Conservation (phyloP, 352 stramenopile species). For the Plasmopara viticola region DNA sequence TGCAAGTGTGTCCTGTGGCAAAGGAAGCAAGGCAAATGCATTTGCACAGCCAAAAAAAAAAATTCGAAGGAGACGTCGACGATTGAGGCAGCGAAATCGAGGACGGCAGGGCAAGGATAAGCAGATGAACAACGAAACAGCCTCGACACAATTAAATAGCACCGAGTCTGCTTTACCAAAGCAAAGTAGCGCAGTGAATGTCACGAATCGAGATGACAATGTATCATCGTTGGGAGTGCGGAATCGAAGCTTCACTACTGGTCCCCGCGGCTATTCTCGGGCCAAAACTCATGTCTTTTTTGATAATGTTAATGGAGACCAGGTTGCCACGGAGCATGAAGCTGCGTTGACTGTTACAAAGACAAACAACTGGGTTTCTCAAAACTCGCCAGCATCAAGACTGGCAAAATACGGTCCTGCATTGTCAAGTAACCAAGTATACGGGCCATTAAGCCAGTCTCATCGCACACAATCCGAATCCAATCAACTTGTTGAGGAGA, state of each 20-base stretch:
- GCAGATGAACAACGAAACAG: constrained; percentile 4
- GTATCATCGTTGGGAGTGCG: constrained; percentile 1
- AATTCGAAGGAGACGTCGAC: constrained; percentile 18
- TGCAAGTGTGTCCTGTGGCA: constrained; percentile 4
- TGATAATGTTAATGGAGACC: constrained; percentile 27
- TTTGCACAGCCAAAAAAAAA: constrained; percentile 8
- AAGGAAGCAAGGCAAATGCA: constrained; percentile 11
- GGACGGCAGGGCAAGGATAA: constrained; percentile 9
- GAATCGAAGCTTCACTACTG: background rate
- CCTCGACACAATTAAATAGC: background rate
- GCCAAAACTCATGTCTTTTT: constrained; percentile 37
- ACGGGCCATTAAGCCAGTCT: background rate
- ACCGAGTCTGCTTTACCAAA: background rate
- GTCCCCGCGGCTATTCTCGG: constrained; percentile 12
- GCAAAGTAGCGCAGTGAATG: background rate
- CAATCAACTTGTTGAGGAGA: background rate
- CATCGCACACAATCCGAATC: background rate
- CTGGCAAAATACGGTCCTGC: constrained; percentile 58
- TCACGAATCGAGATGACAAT: constrained; percentile 1
- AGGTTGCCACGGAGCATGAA: constrained; percentile 8
- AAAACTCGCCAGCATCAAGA: constrained; percentile 13
- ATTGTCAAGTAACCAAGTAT: constrained; percentile 7
- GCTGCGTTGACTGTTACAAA: constrained; percentile 1
- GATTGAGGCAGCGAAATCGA: constrained; percentile 23
- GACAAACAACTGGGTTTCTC: background rate